Conservation (phyloP, 2,329 filamentous ascomycete genomes). For the Aspergillaceae sp. region DNA sequence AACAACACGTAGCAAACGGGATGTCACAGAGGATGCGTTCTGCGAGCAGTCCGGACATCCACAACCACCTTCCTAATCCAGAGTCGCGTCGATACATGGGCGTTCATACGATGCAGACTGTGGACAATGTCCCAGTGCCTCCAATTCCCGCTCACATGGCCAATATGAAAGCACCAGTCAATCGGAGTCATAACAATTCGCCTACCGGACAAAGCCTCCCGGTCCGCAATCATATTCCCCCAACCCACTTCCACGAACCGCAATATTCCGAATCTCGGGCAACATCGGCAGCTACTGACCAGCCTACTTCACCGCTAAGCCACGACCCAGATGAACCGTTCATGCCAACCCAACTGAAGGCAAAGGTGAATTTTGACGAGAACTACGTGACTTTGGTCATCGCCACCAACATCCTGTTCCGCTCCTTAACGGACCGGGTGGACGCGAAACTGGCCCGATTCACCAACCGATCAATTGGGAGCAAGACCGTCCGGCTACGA, state of each 20-base stretch:
- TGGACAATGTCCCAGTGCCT: constrained; percentile 59
- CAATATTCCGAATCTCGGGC: constrained; percentile 28
- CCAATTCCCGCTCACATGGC: constrained; percentile 65
- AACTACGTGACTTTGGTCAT: constrained; percentile 95
- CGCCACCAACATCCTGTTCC: constrained; percentile 88
- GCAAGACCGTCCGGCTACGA: constrained; percentile 73
- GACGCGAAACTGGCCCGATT: constrained; percentile 88
- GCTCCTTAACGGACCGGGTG: constrained; percentile 87
- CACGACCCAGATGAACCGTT: constrained; percentile 31
- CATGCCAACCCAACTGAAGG: constrained; percentile 73
- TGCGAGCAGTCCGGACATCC: constrained; percentile 92
- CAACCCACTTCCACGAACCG: constrained; percentile 31
- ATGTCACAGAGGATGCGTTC: constrained; percentile 66
- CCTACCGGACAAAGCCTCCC: constrained; percentile 61
- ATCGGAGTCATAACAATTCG: constrained; percentile 74
- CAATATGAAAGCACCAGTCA: constrained; percentile 51
- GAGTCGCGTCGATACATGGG: constrained; percentile 36
- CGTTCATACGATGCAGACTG: constrained; percentile 45
- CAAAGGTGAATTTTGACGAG: constrained; percentile 86
- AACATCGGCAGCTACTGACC: constrained; percentile 20
- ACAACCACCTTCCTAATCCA: constrained; percentile 40
- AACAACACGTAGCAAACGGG: constrained; percentile 44
- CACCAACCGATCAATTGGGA: constrained; percentile 73
- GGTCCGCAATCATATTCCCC: constrained; percentile 44
- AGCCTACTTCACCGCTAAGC: constrained; percentile 26